Evolutionary conservation across 108 stramenopile genomes (phyloP).

Genomic region (Fistulifera pelliculosa): DNA sequence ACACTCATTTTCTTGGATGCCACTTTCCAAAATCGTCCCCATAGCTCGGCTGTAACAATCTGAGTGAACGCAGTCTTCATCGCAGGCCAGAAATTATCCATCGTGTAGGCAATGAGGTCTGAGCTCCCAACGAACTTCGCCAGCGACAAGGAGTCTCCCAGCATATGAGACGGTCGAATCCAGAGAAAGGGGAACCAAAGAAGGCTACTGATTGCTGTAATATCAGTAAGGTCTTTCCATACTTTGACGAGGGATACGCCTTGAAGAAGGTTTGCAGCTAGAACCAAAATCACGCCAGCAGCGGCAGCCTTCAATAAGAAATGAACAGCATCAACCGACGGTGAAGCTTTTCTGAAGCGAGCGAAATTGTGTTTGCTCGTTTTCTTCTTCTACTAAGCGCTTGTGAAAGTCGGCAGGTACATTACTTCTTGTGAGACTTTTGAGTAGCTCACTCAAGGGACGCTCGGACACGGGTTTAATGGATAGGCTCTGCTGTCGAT

Average conservation of each 20-base stretch:
- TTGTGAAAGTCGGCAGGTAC: no score
- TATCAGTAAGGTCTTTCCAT: neutral
- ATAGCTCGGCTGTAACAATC: constrained; percentile 14
- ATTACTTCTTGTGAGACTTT: no score
- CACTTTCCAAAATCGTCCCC: constrained; percentile 17
- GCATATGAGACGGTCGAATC: constrained; percentile 4
- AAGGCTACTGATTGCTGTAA: neutral
- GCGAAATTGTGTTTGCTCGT: no score
- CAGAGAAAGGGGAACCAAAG: neutral
- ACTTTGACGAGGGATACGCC: neutral
- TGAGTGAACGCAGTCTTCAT: constrained; percentile 8
- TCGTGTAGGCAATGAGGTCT: neutral
- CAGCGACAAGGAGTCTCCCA: neutral
- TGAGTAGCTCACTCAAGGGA: no score
- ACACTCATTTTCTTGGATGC: neutral
- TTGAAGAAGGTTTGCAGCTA: no score
- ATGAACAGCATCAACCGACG: no score
- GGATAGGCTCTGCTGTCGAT: no score
- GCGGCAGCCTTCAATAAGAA: no score
- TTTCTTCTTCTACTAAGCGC: no score
- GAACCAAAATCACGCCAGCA: no score
- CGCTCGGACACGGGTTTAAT: no score
- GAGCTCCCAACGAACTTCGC: neutral
- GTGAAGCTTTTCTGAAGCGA: no score
- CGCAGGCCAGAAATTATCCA: constrained; percentile 6